Conservation (phyloP, 2,329 filamentous ascomycete genomes). For the Diaporthe citrichinensis region DNA sequence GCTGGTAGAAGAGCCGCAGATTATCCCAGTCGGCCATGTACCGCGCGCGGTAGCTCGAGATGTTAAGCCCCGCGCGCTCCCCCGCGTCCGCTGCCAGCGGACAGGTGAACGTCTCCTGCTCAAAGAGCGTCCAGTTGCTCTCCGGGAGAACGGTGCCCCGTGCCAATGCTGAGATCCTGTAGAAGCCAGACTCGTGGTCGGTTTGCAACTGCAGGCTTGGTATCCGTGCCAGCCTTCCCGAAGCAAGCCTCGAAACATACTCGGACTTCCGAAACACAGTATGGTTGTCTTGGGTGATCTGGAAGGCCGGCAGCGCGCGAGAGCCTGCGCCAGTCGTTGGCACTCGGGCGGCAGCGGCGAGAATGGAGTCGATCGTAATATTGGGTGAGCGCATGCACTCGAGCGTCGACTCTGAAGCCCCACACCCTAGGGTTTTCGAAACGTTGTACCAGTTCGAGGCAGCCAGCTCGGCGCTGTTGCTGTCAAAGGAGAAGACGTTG, state of each 20-base stretch:
- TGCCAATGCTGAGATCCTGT: conserved; percentile 1
- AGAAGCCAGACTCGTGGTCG: conserved; percentile 27
- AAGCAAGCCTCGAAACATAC: background rate
- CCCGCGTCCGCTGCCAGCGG: conserved; percentile 17
- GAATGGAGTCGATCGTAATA: background rate
- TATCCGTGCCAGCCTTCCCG: background rate
- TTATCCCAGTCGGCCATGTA: conserved; percentile 34
- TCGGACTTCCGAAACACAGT: conserved; percentile 8
- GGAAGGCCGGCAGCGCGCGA: conserved; percentile 14
- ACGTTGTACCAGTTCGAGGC: conserved; percentile 32
- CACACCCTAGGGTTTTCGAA: conserved; percentile 26
- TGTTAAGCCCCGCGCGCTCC: background rate
- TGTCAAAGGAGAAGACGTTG: conserved; percentile 1
- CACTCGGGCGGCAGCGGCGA: conserved; percentile 11
- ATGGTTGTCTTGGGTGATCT: conserved; percentile 18
- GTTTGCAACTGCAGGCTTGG: background rate
- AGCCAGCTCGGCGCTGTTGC: conserved; percentile 23
- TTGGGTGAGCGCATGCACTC: conserved; percentile 29
- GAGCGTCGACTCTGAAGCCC: conserved; percentile 9
- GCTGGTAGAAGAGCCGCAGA: conserved; percentile 20
- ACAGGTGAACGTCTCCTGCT: conserved; percentile 21
- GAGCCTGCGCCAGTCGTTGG: background rate
- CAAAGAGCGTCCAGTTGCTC: conserved; percentile 6
- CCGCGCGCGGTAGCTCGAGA: conserved; percentile 24
- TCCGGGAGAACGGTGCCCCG: conserved; percentile 10